phyloP scores from a whole-genome alignment of 768 basidiomycete genomes.

The Boletales sp. region DNA sequence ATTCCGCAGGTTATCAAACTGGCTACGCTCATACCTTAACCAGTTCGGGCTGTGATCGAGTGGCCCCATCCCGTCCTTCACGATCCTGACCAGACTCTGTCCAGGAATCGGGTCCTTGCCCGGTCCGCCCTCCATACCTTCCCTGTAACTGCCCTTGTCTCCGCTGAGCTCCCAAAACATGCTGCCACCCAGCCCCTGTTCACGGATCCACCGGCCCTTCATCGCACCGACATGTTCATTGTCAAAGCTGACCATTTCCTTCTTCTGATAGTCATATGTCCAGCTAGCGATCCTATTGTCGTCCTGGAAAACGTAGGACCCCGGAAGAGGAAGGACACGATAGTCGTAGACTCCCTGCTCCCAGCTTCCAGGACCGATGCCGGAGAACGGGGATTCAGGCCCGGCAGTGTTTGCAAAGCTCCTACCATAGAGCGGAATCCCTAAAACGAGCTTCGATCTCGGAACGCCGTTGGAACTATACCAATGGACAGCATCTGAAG shows the following conservation, averaged over 20 bases:
- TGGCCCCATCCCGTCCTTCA: constrained; percentile 75
- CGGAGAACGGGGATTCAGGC: constrained; percentile 74
- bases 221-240: constrained; percentile 59
- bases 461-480: constrained; percentile 71
- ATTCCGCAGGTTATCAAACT: constrained; percentile 75
- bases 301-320: constrained; percentile 64
- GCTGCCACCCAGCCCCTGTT: constrained; percentile 77
- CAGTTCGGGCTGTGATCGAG: constrained; percentile 77
- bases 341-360: constrained; percentile 93
- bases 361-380: constrained; percentile 87
- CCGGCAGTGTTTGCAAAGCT: constrained; percentile 85
- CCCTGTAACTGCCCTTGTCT: constrained; percentile 67
- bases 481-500: constrained; percentile 61
- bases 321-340: constrained; percentile 78
- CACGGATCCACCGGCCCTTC: constrained; percentile 81
- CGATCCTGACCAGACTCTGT: constrained; percentile 64
- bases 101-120: constrained; percentile 76
- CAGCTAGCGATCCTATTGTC: constrained; percentile 71
- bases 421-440: constrained; percentile 91
- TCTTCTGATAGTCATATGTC: constrained; percentile 69
- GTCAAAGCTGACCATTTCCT: constrained; percentile 85
- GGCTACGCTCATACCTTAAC: constrained; percentile 71
- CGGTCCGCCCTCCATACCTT: constrained; percentile 69
- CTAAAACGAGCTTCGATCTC: constrained; percentile 79
- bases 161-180: constrained; percentile 96